Percentiles rank a stretch among this genome's conserved stretches.
Evolutionary conservation across 805 yeast species (phyloP).

Genomic region (Starmera quercuum): DNA sequence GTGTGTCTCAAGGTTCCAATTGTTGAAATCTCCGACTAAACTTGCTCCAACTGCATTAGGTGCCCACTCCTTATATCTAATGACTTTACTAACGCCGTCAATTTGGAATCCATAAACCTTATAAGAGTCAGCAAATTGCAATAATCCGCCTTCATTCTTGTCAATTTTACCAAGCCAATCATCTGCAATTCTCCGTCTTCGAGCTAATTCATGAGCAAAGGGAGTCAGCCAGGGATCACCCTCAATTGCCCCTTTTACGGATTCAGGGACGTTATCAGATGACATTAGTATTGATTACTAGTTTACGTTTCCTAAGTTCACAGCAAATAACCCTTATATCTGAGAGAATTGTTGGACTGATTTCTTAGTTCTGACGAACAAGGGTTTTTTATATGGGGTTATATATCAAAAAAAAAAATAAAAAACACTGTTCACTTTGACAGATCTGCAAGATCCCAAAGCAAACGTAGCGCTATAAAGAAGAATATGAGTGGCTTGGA

Average conservation of each 20-base stretch:
- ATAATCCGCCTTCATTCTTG: constrained; percentile 55
- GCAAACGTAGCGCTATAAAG: too few relatives aligned
- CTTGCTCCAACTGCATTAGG: constrained; percentile 76
- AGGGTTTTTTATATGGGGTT: too few relatives aligned
- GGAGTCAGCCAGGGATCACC: constrained; percentile 88
- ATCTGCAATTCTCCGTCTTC: constrained; percentile 59
- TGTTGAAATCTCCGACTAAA: constrained; percentile 88
- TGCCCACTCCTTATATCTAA: constrained; percentile 76
- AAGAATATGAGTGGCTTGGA: too few relatives aligned
- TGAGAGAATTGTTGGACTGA: not conserved
- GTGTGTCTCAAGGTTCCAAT: constrained; percentile 60
- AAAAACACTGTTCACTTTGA: too few relatives aligned
- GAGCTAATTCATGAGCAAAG: constrained; percentile 53
- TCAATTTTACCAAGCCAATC: constrained; percentile 53
- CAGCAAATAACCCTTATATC: not conserved
- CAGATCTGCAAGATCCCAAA: too few relatives aligned
- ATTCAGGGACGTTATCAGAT: too few relatives aligned
- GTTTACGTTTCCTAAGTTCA: not conserved
- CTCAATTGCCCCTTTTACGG: constrained; percentile 52
- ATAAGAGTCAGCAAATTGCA: constrained; percentile 70
- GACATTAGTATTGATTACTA: not conserved
- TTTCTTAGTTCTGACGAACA: too few relatives aligned
- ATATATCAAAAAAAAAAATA: too few relatives aligned
- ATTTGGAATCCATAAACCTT: constrained; percentile 72
- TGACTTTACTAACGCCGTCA: constrained; percentile 38